Evolutionary conservation across 371 early-diverging fungal species (phyloP).

Genomic region (Saksenaea vasiformis): DNA sequence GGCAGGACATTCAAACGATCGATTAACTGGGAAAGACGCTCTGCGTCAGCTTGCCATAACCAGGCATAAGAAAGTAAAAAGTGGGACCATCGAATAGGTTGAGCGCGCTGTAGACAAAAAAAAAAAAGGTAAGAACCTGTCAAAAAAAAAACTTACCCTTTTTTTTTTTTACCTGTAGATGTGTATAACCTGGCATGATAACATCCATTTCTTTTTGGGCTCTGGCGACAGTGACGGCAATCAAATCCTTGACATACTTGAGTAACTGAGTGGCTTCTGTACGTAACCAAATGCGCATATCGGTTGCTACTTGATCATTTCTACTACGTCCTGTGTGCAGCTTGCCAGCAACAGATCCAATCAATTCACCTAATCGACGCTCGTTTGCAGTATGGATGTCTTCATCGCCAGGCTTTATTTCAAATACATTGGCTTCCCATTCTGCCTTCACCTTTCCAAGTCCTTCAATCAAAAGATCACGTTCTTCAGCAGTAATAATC

Average conservation of each 20-base stretch:
- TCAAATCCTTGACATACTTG: conserved; percentile 70
- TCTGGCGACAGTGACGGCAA: conserved; percentile 71
- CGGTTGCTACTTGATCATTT: conserved; percentile 98
- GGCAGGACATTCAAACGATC: conserved; percentile 85
- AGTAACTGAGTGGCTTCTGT: conserved; percentile 71
- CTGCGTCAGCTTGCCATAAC: conserved; percentile 85
- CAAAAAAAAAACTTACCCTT: neutral
- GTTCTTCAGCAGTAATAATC: conserved; percentile 80
- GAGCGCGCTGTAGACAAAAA: conserved; percentile 71
- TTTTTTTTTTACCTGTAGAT: conserved; percentile 72
- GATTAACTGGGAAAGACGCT: conserved; percentile 79
- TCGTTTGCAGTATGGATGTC: conserved; percentile 99
- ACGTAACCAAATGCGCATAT: conserved; percentile 93
- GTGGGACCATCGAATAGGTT: conserved; percentile 97
- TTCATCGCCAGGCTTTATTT: conserved; percentile 82
- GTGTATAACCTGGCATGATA: conserved; percentile 97
- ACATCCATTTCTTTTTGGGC: conserved; percentile 89
- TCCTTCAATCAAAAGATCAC: conserved; percentile 72
- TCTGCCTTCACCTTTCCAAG: conserved; percentile 77
- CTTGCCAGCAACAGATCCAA: conserved; percentile 93
- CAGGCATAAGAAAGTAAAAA: conserved; percentile 87
- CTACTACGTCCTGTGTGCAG: conserved; percentile 95
- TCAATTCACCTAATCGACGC: conserved; percentile 89
- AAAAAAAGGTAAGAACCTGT: neutral
- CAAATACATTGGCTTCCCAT: conserved; percentile 82